Evolutionary conservation across 768 basidiomycete species (phyloP).

Genomic region (Suillus spraguei): DNA sequence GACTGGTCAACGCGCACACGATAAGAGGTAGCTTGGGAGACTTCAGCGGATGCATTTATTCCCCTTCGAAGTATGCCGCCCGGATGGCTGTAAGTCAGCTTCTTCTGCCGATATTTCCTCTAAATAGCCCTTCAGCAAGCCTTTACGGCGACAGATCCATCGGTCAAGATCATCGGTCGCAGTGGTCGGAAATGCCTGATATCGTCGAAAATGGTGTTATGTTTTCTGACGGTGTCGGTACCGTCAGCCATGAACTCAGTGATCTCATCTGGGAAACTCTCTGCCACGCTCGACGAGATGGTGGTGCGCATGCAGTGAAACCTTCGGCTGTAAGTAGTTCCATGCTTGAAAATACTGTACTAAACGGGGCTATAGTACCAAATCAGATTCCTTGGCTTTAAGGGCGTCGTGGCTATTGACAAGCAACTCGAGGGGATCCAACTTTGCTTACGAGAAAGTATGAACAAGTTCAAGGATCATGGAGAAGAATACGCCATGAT

Average conservation of each 20-base stretch:
- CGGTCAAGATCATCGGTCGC: constrained; percentile 53
- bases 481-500: constrained; percentile 55
- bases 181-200: constrained; percentile 71
- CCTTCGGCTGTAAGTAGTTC: constrained; percentile 61
- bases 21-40: constrained; percentile 71
- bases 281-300: constrained; percentile 46
- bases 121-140: constrained; percentile 50
- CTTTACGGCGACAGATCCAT: constrained; percentile 80
- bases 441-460: constrained; percentile 67
- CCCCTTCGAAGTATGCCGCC: too few relatives aligned
- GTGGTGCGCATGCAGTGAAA: too few relatives aligned
- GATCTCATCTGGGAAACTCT: constrained; percentile 61
- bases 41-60: constrained; percentile 66
- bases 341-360: neutral
- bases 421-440: constrained; percentile 50
- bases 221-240: constrained; percentile 83
- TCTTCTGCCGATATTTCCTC: neutral
- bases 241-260: constrained; percentile 63
- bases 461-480: too few relatives aligned
- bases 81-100: constrained; percentile 52
- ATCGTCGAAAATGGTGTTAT: constrained; percentile 45
- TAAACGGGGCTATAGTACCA: constrained; percentile 50
- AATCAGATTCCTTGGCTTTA: constrained; percentile 83
- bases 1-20: constrained; percentile 50
- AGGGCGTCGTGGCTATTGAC: constrained; percentile 80